Evolutionary conservation across 2,329 filamentous ascomycete genomes (phyloP).

Genomic region (Alternaria tenuissima): DNA sequence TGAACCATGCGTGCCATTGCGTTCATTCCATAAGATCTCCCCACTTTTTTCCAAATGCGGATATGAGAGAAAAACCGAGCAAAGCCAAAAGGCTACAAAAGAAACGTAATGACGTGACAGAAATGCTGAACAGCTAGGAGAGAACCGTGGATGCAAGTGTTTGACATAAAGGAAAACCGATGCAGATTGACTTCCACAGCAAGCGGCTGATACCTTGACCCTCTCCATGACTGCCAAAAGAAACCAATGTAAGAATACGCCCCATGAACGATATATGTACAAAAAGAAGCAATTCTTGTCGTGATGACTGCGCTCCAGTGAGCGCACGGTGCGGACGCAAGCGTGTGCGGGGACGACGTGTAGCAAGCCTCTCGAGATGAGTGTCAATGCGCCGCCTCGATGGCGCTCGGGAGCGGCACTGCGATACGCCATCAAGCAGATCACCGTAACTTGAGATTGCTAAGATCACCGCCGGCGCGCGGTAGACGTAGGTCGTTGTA

Average conservation of each 20-base stretch:
- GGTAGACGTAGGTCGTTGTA: conserved; percentile 42
- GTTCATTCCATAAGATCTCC: conserved; percentile 14
- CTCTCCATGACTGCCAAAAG: conserved; percentile 25
- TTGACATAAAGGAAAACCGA: conserved; percentile 21
- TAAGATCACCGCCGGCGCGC: conserved; percentile 45
- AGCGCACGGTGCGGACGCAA: conserved; percentile 22
- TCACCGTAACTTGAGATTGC: conserved; percentile 15
- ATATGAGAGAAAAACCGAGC: conserved; percentile 24
- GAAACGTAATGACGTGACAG: conserved; percentile 18
- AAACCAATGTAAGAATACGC: conserved; percentile 23
- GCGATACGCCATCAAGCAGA: conserved; percentile 24
- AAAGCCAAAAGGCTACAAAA: conserved; percentile 27
- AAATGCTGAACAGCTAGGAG: conserved; percentile 5
- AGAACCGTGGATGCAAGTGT: conserved; percentile 13
- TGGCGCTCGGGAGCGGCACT: conserved; percentile 22
- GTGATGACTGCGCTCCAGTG: conserved; percentile 13
- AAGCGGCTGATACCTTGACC: conserved; percentile 18
- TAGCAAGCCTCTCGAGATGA: conserved; percentile 19
- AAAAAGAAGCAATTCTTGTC: conserved; percentile 27
- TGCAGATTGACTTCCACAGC: conserved; percentile 23
- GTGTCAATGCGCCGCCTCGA: conserved; percentile 23
- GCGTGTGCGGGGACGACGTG: conserved; percentile 12
- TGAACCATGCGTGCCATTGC: conserved; percentile 17
- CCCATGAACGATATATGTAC: conserved; percentile 39
- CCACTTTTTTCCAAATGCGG: conserved; percentile 29